Base-by-base conservation (phyloP, 2,329 filamentous ascomycete genomes). In the Lachnellula arida region DNA sequence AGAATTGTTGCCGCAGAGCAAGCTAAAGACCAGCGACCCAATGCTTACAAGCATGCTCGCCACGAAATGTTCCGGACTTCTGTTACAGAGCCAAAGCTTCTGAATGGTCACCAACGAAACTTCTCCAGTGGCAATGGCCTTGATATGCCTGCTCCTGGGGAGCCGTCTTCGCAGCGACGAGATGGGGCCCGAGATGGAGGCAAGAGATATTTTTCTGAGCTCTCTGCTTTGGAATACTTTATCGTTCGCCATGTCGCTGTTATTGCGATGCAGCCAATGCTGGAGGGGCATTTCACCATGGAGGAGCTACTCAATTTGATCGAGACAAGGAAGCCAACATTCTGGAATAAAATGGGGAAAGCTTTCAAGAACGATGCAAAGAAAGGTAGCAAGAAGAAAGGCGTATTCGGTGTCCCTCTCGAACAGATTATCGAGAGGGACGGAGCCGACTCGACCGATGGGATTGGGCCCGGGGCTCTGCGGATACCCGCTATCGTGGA, bases 321-420 rank as follows among this genome's bases (percentile, higher is more conserved):
- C 60, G 94, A 99, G 72, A 91, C 90, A 2, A 87, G 90, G 68
- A 95, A 96, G 64, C 85, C 90, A 23, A 97, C 90, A 0, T 96
- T 99, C 74, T 99, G 94, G 94, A 94, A 93, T 72, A 97, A 97
- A 66, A 92, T 99, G 61, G 93, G 92, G 60, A 96, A 97, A 70
- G 93, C 92, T 1, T 96, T 97, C 73, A 94, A 93, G 72, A 91
- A 90, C 63, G 89, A 94, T 65, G 88, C 85, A 64, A 81, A 78
- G 64, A 91, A 92, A 71, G 81, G 74, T 34, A 81, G 83, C 63
- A 96, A 95, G 76, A 96, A 95, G 76, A 96, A 95, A 77, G 93
- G 91, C 42, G 86, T 96, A 23, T 99, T 99, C 69, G 91, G 93
- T 40, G 89, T 97, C 28, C 86, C 88, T 3, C 76, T 99, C 22